Conservation (phyloP, 768 basidiomycete genomes). For the Suillus weaverae region DNA sequence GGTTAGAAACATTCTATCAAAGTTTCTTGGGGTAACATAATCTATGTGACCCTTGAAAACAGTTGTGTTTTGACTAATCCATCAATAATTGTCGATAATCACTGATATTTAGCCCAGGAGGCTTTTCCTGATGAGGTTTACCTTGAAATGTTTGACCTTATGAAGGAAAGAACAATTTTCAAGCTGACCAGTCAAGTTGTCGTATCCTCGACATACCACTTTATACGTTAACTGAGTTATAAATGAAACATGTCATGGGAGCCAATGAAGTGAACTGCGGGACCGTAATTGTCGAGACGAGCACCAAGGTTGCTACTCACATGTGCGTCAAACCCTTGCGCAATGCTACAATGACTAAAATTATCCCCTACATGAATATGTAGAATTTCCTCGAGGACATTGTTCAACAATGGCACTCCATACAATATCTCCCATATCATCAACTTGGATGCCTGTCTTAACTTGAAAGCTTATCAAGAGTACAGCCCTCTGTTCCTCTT, state of each 20-base stretch:
- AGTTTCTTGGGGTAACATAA: neutral
- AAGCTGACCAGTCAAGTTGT: neutral
- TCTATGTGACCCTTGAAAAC: neutral
- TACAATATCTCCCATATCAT: slow-evolving; percentile 65
- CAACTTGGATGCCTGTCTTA: slow-evolving; percentile 53
- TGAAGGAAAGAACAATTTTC: neutral
- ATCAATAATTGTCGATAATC: neutral
- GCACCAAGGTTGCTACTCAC: neutral
- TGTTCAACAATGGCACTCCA: slow-evolving; percentile 58
- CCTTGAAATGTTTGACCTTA: neutral
- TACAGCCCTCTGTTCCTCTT: slow-evolving; percentile 68
- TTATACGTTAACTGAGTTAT: neutral
- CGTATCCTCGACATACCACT: neutral
- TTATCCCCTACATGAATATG: no score
- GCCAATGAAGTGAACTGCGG: no score
- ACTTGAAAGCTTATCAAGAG: slow-evolving; percentile 50
- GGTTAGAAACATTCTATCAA: neutral
- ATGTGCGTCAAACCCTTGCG: neutral
- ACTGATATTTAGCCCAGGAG: no score
- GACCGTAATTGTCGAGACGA: neutral
- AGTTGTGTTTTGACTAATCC: neutral
- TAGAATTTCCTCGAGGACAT: slow-evolving; percentile 60
- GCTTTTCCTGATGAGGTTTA: no score
- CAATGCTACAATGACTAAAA: neutral
- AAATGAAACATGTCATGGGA: no score